Percentiles rank a stretch among this genome's conserved stretches.
These are phyloP conservation scores for Coemansia sp. DNA, from an alignment of 192 early-diverging fungal species.

Conservation along the genomic window DNA sequence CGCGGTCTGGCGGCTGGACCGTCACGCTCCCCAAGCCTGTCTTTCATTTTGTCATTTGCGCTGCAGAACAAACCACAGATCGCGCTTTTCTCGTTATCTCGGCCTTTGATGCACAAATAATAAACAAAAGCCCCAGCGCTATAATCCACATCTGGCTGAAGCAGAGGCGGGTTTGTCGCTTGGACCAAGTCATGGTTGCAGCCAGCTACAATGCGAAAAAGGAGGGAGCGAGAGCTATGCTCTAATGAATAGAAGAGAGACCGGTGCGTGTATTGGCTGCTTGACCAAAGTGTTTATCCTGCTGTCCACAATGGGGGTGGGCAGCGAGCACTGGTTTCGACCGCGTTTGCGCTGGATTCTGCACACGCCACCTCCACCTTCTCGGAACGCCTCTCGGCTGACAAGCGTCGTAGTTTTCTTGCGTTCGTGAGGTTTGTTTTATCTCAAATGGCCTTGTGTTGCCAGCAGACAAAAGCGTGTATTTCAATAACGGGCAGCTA, in stretches of 20 bases:
- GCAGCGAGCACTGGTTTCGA: not conserved
- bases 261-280: not conserved
- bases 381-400: constrained; percentile 4
- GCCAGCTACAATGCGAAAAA: not conserved
- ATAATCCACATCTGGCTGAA: not conserved
- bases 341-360: not conserved
- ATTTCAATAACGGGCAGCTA: too few relatives aligned
- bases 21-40: not conserved
- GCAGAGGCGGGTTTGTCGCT: not conserved
- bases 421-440: not conserved
- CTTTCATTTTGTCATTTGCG: not conserved
- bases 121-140: constrained; percentile 2
- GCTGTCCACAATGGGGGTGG: not conserved
- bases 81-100: not conserved
- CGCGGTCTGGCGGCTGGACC: constrained; percentile 6
- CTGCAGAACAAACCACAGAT: not conserved
- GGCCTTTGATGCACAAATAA: not conserved
- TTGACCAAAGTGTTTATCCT: not conserved
- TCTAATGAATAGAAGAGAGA: constrained; percentile 7
- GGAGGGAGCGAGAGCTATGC: not conserved
- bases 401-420: not conserved
- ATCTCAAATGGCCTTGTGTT: not conserved
- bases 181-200: not conserved
- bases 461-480: not conserved
- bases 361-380: constrained; percentile 7